phyloP scores from a whole-genome alignment of 1,139 yeast species.

The Saccharomyces hybrid region DNA sequence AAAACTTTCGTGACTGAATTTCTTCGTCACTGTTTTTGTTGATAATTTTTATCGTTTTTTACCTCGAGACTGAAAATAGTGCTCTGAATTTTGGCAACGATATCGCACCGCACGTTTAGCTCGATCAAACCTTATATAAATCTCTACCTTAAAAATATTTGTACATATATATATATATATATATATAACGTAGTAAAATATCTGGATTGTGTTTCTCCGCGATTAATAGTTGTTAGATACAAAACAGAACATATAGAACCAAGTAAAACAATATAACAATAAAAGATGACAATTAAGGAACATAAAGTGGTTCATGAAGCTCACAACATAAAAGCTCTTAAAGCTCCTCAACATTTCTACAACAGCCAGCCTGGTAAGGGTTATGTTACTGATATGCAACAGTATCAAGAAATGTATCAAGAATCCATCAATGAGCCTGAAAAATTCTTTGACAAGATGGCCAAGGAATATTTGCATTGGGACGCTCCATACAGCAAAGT shows the following conservation, averaged over 20 bases:
- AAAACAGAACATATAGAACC: background rate
- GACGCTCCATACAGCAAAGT: constrained; percentile 74
- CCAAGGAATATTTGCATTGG: constrained; percentile 76
- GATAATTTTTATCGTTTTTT: background rate
- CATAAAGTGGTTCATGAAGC: constrained; percentile 73
- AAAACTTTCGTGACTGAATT: background rate
- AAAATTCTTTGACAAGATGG: constrained; percentile 75
- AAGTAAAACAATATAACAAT: background rate
- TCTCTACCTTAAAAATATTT: background rate
- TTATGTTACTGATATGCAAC: constrained; percentile 46
- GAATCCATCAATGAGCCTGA: constrained; percentile 79
- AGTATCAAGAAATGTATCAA: constrained; percentile 65
- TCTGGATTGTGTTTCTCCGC: background rate
- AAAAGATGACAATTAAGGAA: constrained; percentile 15
- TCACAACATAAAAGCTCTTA: constrained; percentile 51
- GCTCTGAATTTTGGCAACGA: background rate
- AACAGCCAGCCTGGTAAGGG: constrained; percentile 60
- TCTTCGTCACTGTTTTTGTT: background rate
- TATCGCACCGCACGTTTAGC: constrained; percentile 1
- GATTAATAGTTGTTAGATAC: background rate
- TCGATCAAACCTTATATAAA: background rate
- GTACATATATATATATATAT: background rate
- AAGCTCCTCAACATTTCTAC: constrained; percentile 69
- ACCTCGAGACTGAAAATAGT: background rate
- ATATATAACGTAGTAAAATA: background rate